A percentile compares a stretch with the other conserved stretches of the same genome.
Conservation (phyloP, 208 protist genomes). For the Naegleria fowleri region DNA sequence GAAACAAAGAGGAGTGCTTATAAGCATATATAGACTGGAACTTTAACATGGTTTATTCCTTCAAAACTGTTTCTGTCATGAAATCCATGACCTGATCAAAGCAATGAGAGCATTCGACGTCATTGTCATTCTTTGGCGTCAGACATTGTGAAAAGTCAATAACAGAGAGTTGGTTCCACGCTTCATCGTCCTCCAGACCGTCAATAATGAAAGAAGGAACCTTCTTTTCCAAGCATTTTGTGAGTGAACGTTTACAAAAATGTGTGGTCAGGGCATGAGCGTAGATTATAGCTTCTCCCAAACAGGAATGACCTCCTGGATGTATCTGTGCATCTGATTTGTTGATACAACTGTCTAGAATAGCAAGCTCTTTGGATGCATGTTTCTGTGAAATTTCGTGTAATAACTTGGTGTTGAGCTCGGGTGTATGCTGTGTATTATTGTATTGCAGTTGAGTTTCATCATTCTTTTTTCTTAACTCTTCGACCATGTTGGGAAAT, state of each 20-base stretch:
- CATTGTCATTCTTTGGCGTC: background rate
- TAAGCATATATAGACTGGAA: too few species aligned
- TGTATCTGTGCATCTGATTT: background rate
- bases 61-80: background rate
- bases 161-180: background rate
- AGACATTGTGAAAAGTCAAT: background rate
- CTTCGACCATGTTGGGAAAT: background rate
- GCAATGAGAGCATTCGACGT: background rate
- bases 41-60: background rate
- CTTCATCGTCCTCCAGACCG: background rate
- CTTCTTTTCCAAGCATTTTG: background rate
- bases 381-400: background rate
- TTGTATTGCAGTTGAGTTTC: too few species aligned
- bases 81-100: background rate
- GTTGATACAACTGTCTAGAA: background rate
- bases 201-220: background rate
- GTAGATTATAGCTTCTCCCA: background rate
- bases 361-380: background rate
- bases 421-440: too few species aligned
- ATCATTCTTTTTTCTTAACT: background rate
- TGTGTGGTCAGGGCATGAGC: background rate
- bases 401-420: background rate
- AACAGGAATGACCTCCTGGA: background rate
- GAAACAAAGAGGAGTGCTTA: too few species aligned
- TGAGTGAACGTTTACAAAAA: background rate